These are phyloP conservation scores for Dactylis glomerata DNA, from an alignment of 176 grass and related monocot genomes.

Conservation along the genomic window DNA sequence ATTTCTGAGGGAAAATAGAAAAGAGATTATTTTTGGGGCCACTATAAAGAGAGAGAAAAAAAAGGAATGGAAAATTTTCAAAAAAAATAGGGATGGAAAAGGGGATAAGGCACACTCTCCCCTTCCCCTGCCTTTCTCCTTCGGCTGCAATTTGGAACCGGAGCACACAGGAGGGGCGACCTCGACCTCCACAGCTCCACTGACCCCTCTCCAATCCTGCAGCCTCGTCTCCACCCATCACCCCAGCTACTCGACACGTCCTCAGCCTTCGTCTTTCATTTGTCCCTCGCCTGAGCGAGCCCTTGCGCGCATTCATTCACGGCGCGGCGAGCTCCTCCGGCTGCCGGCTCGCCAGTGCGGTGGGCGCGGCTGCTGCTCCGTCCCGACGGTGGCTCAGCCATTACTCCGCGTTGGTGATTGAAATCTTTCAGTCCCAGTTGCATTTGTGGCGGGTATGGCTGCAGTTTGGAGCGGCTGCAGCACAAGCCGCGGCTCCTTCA, in stretches of 20 bases:
- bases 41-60: neutral
- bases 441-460: constrained; percentile 28
- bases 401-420: neutral
- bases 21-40: neutral
- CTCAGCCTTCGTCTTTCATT: neutral
- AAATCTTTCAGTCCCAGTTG: neutral
- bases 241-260: neutral
- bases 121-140: neutral
- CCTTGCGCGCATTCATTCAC: neutral
- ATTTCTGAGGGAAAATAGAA: too few species aligned
- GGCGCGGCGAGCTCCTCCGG: neutral
- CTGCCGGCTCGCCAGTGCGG: neutral
- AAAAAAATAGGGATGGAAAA: too few species aligned
- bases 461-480: constrained; percentile 49
- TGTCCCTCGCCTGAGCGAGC: neutral
- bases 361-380: neutral
- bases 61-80: too few species aligned
- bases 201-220: neutral
- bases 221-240: neutral
- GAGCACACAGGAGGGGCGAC: neutral
- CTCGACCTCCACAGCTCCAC: neutral
- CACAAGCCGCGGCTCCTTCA: constrained; percentile 36
- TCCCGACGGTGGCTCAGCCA: neutral
- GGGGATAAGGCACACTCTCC: neutral
- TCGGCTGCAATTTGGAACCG: neutral